A percentile compares a stretch with the other conserved stretches of the same genome.
These are phyloP conservation scores for Boletus pseudo-olivaceus DNA, from an alignment of 768 basidiomycete species.

Conservation along the genomic window DNA sequence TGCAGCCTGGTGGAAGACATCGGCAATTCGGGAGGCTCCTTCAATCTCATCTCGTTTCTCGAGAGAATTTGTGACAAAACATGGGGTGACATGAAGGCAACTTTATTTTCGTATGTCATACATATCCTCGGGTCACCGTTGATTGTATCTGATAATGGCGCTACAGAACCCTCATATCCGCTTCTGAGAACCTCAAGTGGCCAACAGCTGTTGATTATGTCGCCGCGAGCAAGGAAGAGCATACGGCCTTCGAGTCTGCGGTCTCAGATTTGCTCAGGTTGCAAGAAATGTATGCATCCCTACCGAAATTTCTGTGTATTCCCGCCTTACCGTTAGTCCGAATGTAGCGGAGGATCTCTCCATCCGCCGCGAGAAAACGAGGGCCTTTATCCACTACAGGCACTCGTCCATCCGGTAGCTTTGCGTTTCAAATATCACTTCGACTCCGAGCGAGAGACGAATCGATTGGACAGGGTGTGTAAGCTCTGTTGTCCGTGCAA, in stretches of 20 bases:
- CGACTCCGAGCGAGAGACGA: conserved; percentile 81
- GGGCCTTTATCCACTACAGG: conserved; percentile 79
- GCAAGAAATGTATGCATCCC: conserved; percentile 66
- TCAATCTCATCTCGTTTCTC: conserved; percentile 63
- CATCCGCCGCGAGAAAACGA: conserved; percentile 33
- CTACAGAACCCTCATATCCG: conserved; percentile 55
- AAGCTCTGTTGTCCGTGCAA: not conserved
- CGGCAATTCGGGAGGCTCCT: conserved; percentile 42
- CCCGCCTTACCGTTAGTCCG: not conserved
- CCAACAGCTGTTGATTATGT: conserved; percentile 71
- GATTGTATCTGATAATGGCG: not conserved
- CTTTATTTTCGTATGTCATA: conserved; percentile 55
- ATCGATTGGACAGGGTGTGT: conserved; percentile 84
- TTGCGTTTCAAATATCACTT: conserved; percentile 95
- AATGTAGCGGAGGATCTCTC: conserved; percentile 52
- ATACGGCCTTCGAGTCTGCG: conserved; percentile 66
- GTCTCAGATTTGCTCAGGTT: conserved; percentile 76
- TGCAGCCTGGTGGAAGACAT: conserved; percentile 46
- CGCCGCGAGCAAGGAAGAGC: conserved; percentile 44
- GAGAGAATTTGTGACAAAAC: conserved; percentile 62
- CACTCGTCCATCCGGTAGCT: conserved; percentile 77
- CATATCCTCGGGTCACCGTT: not conserved
- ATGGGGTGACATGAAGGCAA: conserved; percentile 71
- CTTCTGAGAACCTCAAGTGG: conserved; percentile 82
- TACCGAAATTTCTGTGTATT: not conserved